phyloP scores from a whole-genome alignment of 345 rosid genomes.

The Brassica juncea region DNA sequence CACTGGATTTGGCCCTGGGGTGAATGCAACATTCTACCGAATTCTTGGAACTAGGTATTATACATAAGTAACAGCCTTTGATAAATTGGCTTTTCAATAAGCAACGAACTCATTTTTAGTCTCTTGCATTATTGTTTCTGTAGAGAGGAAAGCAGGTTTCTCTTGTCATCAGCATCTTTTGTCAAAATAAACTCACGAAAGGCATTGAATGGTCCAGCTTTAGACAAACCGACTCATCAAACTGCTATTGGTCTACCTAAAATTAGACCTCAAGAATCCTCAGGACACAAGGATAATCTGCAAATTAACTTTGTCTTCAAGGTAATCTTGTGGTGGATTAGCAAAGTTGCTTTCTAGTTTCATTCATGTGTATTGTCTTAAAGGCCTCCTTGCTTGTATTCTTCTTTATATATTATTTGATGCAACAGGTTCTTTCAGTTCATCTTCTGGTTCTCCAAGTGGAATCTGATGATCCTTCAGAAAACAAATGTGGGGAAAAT shows the following conservation, averaged over 20 bases:
- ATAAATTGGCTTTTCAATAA: slow-evolving; percentile 11
- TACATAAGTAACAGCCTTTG: neutral
- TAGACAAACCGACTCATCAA: slow-evolving; percentile 24
- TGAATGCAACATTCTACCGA: slow-evolving; percentile 69
- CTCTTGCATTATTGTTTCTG: slow-evolving; percentile 22
- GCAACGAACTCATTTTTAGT: neutral
- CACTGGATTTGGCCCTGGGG: slow-evolving; percentile 72
- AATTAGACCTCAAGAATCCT: slow-evolving; percentile 30
- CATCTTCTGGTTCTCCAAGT: slow-evolving; percentile 62
- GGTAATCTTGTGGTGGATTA: slow-evolving; percentile 47
- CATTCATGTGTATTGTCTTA: slow-evolving; percentile 12
- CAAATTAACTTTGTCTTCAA: slow-evolving; percentile 56
- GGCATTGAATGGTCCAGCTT: slow-evolving; percentile 37
- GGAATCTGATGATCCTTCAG: slow-evolving; percentile 35
- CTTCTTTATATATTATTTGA: slow-evolving; percentile 20
- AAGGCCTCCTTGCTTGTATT: neutral
- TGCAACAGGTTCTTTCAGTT: slow-evolving; percentile 65
- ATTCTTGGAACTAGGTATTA: slow-evolving; percentile 62
- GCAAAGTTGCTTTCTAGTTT: slow-evolving; percentile 1
- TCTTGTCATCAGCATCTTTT: slow-evolving; percentile 57
- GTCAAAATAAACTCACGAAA: slow-evolving; percentile 54
- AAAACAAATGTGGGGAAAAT: slow-evolving; percentile 24
- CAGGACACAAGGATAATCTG: slow-evolving; percentile 36
- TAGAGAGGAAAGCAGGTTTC: slow-evolving; percentile 28
- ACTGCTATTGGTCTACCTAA: slow-evolving; percentile 25